A percentile compares a stretch with the other conserved stretches of the same genome.
These are phyloP conservation scores for Hymenotorrendiella dingleyae DNA, from an alignment of 2,329 filamentous ascomycete species.

Conservation along the genomic window DNA sequence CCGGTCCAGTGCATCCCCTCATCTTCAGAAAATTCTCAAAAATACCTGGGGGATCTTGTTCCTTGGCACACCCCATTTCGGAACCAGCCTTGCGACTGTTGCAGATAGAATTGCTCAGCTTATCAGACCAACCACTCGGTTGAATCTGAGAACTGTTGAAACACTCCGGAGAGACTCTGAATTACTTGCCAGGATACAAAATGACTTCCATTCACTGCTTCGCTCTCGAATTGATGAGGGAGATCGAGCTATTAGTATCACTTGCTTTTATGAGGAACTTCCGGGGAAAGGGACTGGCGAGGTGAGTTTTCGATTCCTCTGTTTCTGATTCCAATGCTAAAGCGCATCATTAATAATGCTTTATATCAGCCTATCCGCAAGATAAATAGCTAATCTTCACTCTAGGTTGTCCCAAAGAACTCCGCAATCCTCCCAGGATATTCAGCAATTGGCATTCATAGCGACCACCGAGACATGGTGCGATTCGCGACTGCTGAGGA, in stretches of 20 bases:
- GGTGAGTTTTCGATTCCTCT: slow-evolving; percentile 5
- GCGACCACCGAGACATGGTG: slow-evolving; percentile 32
- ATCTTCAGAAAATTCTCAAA: slow-evolving; percentile 29
- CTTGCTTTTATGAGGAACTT: slow-evolving; percentile 34
- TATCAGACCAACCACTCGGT: slow-evolving; percentile 18
- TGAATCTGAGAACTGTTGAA: slow-evolving; percentile 27
- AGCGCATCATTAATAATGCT: too few species aligned
- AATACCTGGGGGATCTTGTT: slow-evolving; percentile 30
- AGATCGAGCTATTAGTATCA: slow-evolving; percentile 22
- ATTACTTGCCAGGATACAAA: slow-evolving; percentile 23
- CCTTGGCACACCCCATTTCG: slow-evolving; percentile 35
- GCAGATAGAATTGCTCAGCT: slow-evolving; percentile 22
- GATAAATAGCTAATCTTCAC: too few species aligned
- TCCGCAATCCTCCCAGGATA: slow-evolving; percentile 31
- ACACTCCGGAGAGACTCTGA: slow-evolving; percentile 26
- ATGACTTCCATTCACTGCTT: slow-evolving; percentile 27
- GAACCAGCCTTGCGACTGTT: slow-evolving; percentile 32
- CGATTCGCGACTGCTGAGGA: slow-evolving; percentile 22
- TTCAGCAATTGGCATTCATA: slow-evolving; percentile 26
- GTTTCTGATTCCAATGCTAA: not conserved
- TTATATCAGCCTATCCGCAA: too few species aligned
- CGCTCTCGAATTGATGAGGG: slow-evolving; percentile 10
- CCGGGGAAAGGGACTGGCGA: too few species aligned
- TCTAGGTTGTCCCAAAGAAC: slow-evolving; percentile 24
- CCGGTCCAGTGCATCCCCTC: slow-evolving; percentile 26